Evolutionary conservation across 306 rosid species (phyloP).

Genomic region (Cucurbita argyrosperma): DNA sequence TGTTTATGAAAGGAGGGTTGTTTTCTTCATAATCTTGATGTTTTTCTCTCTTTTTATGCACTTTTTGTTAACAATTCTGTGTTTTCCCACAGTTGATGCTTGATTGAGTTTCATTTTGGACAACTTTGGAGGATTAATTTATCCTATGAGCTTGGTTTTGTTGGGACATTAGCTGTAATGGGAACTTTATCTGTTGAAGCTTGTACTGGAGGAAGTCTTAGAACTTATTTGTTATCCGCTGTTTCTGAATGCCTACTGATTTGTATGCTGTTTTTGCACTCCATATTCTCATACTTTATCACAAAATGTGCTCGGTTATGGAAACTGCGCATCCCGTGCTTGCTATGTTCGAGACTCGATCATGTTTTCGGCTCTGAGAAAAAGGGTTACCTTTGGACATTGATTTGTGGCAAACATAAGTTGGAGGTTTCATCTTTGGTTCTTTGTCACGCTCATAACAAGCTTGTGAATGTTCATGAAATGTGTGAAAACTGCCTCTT

Average conservation of each 20-base stretch:
- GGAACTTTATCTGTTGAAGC: slow-evolving; percentile 23
- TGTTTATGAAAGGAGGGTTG: background rate
- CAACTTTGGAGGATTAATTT: slow-evolving; percentile 17
- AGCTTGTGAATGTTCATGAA: slow-evolving; percentile 64
- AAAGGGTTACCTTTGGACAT: slow-evolving; percentile 42
- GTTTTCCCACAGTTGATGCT: slow-evolving; percentile 16
- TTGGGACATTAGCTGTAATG: slow-evolving; percentile 24
- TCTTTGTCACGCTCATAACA: slow-evolving; percentile 50
- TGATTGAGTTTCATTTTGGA: slow-evolving; percentile 22
- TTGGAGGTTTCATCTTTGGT: slow-evolving; percentile 58
- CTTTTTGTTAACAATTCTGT: background rate
- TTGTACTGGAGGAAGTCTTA: slow-evolving; percentile 8
- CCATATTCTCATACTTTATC: slow-evolving; percentile 48
- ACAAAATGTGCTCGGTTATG: slow-evolving; percentile 54
- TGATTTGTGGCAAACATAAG: slow-evolving; percentile 66
- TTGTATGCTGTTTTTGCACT: slow-evolving; percentile 40
- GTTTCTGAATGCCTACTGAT: slow-evolving; percentile 76
- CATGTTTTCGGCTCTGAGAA: slow-evolving; percentile 56
- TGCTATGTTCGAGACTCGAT: slow-evolving; percentile 88
- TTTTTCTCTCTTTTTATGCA: background rate
- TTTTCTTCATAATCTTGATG: background rate
- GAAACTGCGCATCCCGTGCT: slow-evolving; percentile 55
- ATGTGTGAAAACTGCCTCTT: slow-evolving; percentile 64
- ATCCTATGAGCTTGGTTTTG: slow-evolving; percentile 7
- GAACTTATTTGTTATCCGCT: slow-evolving; percentile 43